These are phyloP conservation scores for Tanacetum coccineum DNA, from an alignment of 129 eudicot genomes.

Conservation along the genomic window DNA sequence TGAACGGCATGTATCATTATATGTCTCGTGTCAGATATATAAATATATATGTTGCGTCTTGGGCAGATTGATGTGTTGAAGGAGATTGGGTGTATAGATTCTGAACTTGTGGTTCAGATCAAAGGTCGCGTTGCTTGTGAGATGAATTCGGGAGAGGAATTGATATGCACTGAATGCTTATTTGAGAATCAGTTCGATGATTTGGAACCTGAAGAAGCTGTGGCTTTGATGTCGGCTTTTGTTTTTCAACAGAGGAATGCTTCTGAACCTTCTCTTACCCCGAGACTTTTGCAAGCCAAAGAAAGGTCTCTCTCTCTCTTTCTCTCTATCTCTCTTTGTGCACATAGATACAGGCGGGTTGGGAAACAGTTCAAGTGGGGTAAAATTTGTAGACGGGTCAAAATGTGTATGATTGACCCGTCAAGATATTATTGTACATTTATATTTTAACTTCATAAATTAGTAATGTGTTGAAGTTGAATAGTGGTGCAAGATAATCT, in stretches of 20 bases:
- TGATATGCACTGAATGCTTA: constrained; percentile 97
- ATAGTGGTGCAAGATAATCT: too few relatives aligned
- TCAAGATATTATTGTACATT: too few relatives aligned
- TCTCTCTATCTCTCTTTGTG: neutral
- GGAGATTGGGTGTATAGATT: constrained; percentile 88
- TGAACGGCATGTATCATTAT: neutral
- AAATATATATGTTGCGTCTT: constrained; percentile 11
- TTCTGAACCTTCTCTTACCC: constrained; percentile 92
- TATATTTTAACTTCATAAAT: too few relatives aligned
- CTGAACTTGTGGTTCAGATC: constrained; percentile 84
- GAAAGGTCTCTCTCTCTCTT: constrained; percentile 46
- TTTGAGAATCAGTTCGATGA: constrained; percentile 93
- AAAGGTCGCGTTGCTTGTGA: constrained; percentile 99
- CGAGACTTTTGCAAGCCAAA: constrained; percentile 74
- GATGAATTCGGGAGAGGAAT: constrained; percentile 99
- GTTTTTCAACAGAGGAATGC: constrained; percentile 96
- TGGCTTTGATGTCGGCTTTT: constrained; percentile 95
- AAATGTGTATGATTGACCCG: too few relatives aligned
- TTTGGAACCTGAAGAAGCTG: constrained; percentile 99
- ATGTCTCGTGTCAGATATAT: too few relatives aligned
- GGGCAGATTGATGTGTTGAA: constrained; percentile 87
- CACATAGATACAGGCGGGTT: too few relatives aligned
- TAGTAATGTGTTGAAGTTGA: too few relatives aligned
- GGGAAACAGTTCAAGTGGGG: too few relatives aligned
- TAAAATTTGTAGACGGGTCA: too few relatives aligned